Percentiles rank a stretch among this genome's conserved stretches.
phyloP scores from a whole-genome alignment of 1,284 basidiomycete genomes.

The Microbotryum scabiosae region DNA sequence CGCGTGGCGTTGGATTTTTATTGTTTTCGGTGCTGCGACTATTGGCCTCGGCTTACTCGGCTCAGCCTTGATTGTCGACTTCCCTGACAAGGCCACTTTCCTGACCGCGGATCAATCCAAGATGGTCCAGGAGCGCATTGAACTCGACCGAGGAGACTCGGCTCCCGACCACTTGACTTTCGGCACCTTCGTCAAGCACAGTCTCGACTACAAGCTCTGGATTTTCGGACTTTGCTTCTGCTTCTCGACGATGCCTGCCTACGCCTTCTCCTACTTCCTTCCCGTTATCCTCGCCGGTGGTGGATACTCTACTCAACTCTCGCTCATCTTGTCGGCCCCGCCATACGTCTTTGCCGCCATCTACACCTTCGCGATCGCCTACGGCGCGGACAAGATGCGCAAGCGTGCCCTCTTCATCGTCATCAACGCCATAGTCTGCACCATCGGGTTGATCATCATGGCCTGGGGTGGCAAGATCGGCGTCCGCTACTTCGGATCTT shows the following conservation, averaged over 20 bases:
- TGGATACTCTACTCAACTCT: constrained; percentile 38
- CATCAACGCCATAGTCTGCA: constrained; percentile 37
- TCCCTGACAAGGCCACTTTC: constrained; percentile 46
- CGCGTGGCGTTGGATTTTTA: constrained; percentile 37
- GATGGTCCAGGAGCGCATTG: constrained; percentile 41
- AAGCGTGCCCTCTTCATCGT: constrained; percentile 40
- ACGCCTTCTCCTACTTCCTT: constrained; percentile 40
- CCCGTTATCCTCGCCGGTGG: constrained; percentile 42
- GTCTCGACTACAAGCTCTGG: constrained; percentile 43
- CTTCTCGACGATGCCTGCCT: constrained; percentile 20
- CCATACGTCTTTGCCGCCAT: constrained; percentile 40
- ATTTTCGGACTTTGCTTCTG: constrained; percentile 41
- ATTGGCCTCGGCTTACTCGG: constrained; percentile 34
- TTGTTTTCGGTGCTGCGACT: constrained; percentile 38
- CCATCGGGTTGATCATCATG: constrained; percentile 41
- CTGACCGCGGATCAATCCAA: constrained; percentile 40
- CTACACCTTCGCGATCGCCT: constrained; percentile 38
- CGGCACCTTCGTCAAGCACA: constrained; percentile 38
- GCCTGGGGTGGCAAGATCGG: constrained; percentile 31
- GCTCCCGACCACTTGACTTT: constrained; percentile 40
- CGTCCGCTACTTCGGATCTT: neutral
- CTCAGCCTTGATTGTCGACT: constrained; percentile 35
- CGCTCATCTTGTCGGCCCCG: constrained; percentile 41
- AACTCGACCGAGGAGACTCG: constrained; percentile 44
- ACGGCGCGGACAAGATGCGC: constrained; percentile 39